A percentile compares a stretch with the other conserved stretches of the same genome.
Conservation (phyloP, 2,329 filamentous ascomycete genomes). For the Westerdykella ornata region DNA sequence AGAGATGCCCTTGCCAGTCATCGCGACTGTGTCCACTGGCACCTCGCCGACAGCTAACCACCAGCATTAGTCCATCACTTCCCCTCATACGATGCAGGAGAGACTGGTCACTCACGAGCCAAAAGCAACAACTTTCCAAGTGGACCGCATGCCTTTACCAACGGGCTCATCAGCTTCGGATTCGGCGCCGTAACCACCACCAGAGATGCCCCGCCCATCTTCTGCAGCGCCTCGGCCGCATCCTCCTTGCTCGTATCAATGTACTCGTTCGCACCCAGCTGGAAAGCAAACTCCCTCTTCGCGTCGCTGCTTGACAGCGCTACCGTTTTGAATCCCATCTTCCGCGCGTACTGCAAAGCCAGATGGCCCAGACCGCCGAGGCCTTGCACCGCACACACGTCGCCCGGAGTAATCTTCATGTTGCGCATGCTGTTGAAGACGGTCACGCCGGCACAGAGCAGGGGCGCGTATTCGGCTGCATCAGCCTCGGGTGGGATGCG, state of each 20-base stretch:
- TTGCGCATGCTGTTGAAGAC: slow-evolving; percentile 49
- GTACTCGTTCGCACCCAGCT: slow-evolving; percentile 53
- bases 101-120: slow-evolving; percentile 35
- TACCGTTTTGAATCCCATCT: slow-evolving; percentile 49
- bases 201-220: slow-evolving; percentile 55
- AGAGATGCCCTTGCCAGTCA: slow-evolving; percentile 44
- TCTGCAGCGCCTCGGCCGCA: slow-evolving; percentile 44
- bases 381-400: slow-evolving; percentile 47
- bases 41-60: slow-evolving; percentile 40
- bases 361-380: slow-evolving; percentile 50
- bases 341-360: slow-evolving; percentile 48
- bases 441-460: slow-evolving; percentile 47
- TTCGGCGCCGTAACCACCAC: slow-evolving; percentile 60
- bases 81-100: not conserved
- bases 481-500: slow-evolving; percentile 44
- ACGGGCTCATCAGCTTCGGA: slow-evolving; percentile 47
- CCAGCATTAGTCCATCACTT: not conserved
- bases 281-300: slow-evolving; percentile 50
- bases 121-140: slow-evolving; percentile 57
- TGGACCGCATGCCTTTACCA: slow-evolving; percentile 50
- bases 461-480: slow-evolving; percentile 41
- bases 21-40: slow-evolving; percentile 37
- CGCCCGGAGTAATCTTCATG: slow-evolving; percentile 43
- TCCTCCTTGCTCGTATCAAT: slow-evolving; percentile 50
- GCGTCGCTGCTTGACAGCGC: slow-evolving; percentile 44